phyloP scores from a whole-genome alignment of 352 stramenopile genomes.

The Globisporangium sylvaticum region DNA sequence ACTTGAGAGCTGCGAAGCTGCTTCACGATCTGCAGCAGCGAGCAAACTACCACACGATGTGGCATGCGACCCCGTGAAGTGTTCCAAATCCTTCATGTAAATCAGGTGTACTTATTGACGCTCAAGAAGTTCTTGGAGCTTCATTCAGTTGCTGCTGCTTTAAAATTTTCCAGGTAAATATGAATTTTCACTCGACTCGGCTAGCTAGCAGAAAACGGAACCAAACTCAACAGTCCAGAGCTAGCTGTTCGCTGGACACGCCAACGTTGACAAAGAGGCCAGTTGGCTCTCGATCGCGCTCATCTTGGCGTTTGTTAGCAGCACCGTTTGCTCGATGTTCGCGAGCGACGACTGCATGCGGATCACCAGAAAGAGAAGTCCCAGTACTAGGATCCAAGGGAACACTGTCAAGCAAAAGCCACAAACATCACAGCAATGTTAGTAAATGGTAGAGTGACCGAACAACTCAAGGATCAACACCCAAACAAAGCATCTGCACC shows the following conservation, averaged over 20 bases:
- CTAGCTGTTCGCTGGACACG: slow-evolving; percentile 21
- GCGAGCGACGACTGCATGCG: slow-evolving; percentile 52
- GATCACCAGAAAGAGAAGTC: slow-evolving; percentile 57
- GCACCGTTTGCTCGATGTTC: slow-evolving; percentile 54
- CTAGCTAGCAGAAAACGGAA: neutral
- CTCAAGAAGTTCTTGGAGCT: neutral
- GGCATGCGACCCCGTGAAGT: slow-evolving; percentile 15
- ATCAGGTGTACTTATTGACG: neutral
- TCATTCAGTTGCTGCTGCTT: neutral
- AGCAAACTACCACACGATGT: slow-evolving; percentile 45
- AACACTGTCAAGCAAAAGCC: slow-evolving; percentile 27
- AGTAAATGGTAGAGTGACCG: neutral
- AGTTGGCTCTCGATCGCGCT: slow-evolving; percentile 31
- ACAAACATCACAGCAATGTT: neutral
- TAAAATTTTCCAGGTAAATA: slow-evolving; percentile 9
- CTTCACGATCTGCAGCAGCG: slow-evolving; percentile 31
- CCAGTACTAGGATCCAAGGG: slow-evolving; percentile 61
- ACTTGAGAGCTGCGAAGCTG: slow-evolving; percentile 8
- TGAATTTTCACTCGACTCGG: slow-evolving; percentile 6
- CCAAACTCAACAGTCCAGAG: neutral
- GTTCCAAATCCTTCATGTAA: neutral
- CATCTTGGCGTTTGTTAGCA: slow-evolving; percentile 37
- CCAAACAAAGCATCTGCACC: neutral
- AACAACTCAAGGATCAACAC: neutral
- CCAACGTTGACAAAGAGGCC: slow-evolving; percentile 4